Conservation (phyloP, 1,139 yeast species). For the Taphrina confusa region DNA sequence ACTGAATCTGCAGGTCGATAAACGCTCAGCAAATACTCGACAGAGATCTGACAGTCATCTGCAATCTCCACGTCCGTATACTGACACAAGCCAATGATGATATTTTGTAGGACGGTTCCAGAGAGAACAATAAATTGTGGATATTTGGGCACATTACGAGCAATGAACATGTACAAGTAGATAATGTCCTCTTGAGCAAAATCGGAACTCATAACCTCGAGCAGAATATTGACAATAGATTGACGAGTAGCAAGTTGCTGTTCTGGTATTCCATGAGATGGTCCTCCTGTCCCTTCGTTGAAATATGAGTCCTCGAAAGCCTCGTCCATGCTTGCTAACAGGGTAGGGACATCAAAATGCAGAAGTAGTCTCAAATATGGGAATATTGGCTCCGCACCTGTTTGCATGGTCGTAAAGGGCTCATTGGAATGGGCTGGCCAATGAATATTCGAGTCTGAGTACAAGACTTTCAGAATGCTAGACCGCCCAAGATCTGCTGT, state of each 20-base stretch:
- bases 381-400: slow-evolving; percentile 52
- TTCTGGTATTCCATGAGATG: slow-evolving; percentile 39
- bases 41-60: slow-evolving; percentile 70
- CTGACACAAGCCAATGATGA: slow-evolving; percentile 58
- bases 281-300: slow-evolving; percentile 51
- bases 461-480: slow-evolving; percentile 57
- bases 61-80: slow-evolving; percentile 47
- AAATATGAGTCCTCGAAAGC: slow-evolving; percentile 72
- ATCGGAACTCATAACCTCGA: slow-evolving; percentile 52
- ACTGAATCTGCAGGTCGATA: slow-evolving; percentile 59
- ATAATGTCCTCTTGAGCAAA: slow-evolving; percentile 48
- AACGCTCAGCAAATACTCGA: slow-evolving; percentile 64
- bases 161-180: slow-evolving; percentile 66
- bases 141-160: slow-evolving; percentile 76
- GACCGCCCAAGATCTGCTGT: slow-evolving; percentile 50
- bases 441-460: slow-evolving; percentile 54
- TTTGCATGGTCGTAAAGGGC: slow-evolving; percentile 42
- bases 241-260: slow-evolving; percentile 57
- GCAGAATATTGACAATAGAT: slow-evolving; percentile 63
- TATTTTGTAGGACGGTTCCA: slow-evolving; percentile 55
- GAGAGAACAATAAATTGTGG: slow-evolving; percentile 72
- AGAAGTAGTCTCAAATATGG: slow-evolving; percentile 61
- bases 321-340: slow-evolving; percentile 68
- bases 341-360: slow-evolving; percentile 56
- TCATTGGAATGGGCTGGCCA: slow-evolving; percentile 52